Conservation (phyloP, 2,329 filamentous ascomycete species). For the Aspergillus ustus region DNA sequence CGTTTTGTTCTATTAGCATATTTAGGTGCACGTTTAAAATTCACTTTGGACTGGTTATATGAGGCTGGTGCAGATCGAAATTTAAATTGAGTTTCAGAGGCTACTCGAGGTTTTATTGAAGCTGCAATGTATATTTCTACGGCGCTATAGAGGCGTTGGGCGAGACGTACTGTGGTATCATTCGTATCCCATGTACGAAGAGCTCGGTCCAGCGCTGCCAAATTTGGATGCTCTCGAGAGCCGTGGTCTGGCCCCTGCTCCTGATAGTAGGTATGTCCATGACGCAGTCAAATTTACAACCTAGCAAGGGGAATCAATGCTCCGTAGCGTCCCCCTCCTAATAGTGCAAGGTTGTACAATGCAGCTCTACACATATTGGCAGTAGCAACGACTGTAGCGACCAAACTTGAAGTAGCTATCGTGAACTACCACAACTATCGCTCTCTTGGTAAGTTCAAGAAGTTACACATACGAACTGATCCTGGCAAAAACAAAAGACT, state of each 20-base stretch:
- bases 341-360: background rate
- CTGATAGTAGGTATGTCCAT: background rate
- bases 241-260: background rate
- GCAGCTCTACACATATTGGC: background rate
- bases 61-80: background rate
- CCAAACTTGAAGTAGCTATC: background rate
- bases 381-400: background rate
- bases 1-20: slow-evolving; percentile 30
- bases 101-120: background rate
- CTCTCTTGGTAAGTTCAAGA: background rate
- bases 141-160: no score
- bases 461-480: background rate
- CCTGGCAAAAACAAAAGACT: background rate
- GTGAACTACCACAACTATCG: background rate
- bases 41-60: slow-evolving; percentile 2
- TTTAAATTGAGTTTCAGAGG: background rate
- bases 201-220: background rate
- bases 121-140: background rate
- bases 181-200: background rate
- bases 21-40: slow-evolving; percentile 19
- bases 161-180: background rate
- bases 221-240: background rate
- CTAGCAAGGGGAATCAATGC: background rate
- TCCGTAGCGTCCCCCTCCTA: background rate
- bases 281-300: background rate